Evolutionary conservation across 2,329 filamentous ascomycete genomes (phyloP).

Genomic region (Penicillium sp.): DNA sequence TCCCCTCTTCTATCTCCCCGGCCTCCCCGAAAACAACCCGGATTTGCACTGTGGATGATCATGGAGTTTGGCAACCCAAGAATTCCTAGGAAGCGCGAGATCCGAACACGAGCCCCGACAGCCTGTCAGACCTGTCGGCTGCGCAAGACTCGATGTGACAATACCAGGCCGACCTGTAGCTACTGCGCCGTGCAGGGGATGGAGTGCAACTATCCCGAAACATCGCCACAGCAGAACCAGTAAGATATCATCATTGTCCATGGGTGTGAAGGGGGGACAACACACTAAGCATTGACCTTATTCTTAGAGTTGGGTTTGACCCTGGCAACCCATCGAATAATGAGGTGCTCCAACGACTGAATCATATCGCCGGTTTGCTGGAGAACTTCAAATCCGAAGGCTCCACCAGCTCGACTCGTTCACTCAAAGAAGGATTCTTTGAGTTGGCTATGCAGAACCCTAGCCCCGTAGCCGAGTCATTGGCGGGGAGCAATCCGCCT

Average conservation of each 20-base stretch:
- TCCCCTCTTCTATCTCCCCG: constrained; percentile 6
- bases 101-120: constrained; percentile 27
- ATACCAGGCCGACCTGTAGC: constrained; percentile 25
- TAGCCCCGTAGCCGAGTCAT: constrained; percentile 16
- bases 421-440: constrained; percentile 18
- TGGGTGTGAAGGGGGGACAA: not conserved
- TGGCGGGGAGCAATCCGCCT: constrained; percentile 7
- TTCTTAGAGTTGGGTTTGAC: constrained; percentile 19
- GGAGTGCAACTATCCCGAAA: constrained; percentile 26
- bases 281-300: not conserved
- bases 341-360: constrained; percentile 23
- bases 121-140: constrained; percentile 28
- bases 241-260: constrained; percentile 14
- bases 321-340: constrained; percentile 14
- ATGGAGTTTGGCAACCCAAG: constrained; percentile 21
- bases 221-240: constrained; percentile 20
- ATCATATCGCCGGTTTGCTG: constrained; percentile 23
- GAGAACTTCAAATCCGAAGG: constrained; percentile 25
- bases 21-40: constrained; percentile 19
- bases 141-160: constrained; percentile 29
- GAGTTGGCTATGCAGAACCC: constrained; percentile 14
- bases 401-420: constrained; percentile 17
- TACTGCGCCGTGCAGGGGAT: constrained; percentile 24
- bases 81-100: constrained; percentile 23
- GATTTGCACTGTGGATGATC: not conserved